A percentile compares a stretch with the other conserved stretches of the same genome.
Evolutionary conservation across 164 flowering plant genomes (phyloP).

Genomic region (Dillenia suffruticosa): DNA sequence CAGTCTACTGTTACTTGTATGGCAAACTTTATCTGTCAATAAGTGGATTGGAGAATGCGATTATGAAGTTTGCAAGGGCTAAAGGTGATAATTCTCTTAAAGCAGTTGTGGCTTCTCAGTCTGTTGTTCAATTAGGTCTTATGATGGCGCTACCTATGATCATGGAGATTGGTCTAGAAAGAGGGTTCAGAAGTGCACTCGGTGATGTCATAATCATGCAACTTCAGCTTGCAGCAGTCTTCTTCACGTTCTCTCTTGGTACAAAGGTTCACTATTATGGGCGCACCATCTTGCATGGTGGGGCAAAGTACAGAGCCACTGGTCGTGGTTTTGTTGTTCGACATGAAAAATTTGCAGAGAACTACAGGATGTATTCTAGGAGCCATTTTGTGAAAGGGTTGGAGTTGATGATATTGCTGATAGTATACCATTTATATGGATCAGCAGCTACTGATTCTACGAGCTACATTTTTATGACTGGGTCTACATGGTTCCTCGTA

Average conservation of each 20-base stretch:
- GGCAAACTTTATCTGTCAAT: slow-evolving; percentile 78
- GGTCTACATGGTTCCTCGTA: slow-evolving; percentile 92
- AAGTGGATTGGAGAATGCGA: slow-evolving; percentile 86
- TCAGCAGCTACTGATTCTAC: slow-evolving; percentile 23
- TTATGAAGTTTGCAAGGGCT: slow-evolving; percentile 50
- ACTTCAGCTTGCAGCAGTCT: slow-evolving; percentile 89
- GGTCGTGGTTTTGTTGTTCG: slow-evolving; percentile 97
- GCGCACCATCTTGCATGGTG: slow-evolving; percentile 92
- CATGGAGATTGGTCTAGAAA: slow-evolving; percentile 96
- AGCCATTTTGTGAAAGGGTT: slow-evolving; percentile 93
- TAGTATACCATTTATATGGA: slow-evolving; percentile 66
- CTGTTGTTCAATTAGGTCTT: slow-evolving; percentile 84
- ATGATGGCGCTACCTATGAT: slow-evolving; percentile 89
- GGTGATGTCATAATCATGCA: slow-evolving; percentile 88
- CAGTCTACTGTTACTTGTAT: slow-evolving; percentile 79
- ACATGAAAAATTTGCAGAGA: slow-evolving; percentile 94
- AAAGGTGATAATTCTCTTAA: slow-evolving; percentile 56
- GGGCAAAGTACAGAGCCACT: slow-evolving; percentile 97
- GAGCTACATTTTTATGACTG: slow-evolving; percentile 43
- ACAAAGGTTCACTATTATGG: slow-evolving; percentile 90
- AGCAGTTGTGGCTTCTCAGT: slow-evolving; percentile 92
- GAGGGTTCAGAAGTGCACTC: slow-evolving; percentile 87
- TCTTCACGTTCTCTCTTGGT: slow-evolving; percentile 96
- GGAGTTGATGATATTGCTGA: slow-evolving; percentile 72
- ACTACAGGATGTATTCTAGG: slow-evolving; percentile 92